Conservation (phyloP, 192 early-diverging fungal genomes). For the Coemansia sp. region DNA sequence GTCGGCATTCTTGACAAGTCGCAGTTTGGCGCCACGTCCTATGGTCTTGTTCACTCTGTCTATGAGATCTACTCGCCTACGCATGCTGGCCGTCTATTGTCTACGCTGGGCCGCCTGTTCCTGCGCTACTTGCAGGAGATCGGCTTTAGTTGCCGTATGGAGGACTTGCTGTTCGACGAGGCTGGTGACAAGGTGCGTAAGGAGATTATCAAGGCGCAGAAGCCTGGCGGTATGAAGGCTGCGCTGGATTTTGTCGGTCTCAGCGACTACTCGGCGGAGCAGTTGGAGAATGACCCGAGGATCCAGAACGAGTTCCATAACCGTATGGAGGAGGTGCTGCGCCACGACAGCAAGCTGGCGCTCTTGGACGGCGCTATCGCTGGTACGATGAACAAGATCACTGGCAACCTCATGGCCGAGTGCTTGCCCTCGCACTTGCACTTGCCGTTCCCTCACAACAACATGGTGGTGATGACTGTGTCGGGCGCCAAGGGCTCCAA, state of each 20-base stretch:
- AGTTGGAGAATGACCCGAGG: slow-evolving; percentile 31
- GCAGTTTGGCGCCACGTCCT: slow-evolving; percentile 91
- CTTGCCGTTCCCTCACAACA: slow-evolving; percentile 88
- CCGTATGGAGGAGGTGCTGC: slow-evolving; percentile 85
- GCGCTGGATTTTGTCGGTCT: slow-evolving; percentile 78
- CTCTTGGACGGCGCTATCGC: slow-evolving; percentile 91
- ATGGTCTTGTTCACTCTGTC: slow-evolving; percentile 93
- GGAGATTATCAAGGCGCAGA: slow-evolving; percentile 67
- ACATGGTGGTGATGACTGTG: slow-evolving; percentile 99
- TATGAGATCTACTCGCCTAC: slow-evolving; percentile 93
- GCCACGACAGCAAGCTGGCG: slow-evolving; percentile 82
- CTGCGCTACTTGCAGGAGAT: slow-evolving; percentile 84
- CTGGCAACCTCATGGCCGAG: slow-evolving; percentile 51
- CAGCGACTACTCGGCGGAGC: slow-evolving; percentile 47
- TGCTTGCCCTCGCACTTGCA: slow-evolving; percentile 49
- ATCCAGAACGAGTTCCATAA: slow-evolving; percentile 63
- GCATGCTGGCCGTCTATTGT: slow-evolving; percentile 88
- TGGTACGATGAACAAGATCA: slow-evolving; percentile 78
- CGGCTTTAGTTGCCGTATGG: slow-evolving; percentile 98
- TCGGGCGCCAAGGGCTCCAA: slow-evolving; percentile 97
- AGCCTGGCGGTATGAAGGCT: slow-evolving; percentile 69
- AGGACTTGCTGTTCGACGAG: slow-evolving; percentile 88
- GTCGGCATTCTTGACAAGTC: slow-evolving; percentile 96
- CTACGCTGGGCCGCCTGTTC: slow-evolving; percentile 90
- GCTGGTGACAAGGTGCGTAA: slow-evolving; percentile 80